Conservation (phyloP, 441 rosid species). For the Rhodomyrtus psidioides region DNA sequence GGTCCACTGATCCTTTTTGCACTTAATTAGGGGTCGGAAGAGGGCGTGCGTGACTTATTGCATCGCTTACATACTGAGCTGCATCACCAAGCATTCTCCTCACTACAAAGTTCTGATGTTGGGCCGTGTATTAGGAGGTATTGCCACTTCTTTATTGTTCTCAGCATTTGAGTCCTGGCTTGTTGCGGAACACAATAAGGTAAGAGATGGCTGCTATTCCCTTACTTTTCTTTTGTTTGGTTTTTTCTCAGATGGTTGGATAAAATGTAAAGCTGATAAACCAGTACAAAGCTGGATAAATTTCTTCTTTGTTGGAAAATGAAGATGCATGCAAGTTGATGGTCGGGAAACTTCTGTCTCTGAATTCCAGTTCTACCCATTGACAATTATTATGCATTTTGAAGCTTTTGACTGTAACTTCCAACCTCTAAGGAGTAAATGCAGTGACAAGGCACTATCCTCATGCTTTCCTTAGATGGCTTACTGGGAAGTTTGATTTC, state of each 20-base stretch:
- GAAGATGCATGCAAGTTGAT: neutral
- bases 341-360: neutral
- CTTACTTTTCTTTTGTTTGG: neutral
- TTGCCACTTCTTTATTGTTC: conserved; percentile 91
- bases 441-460: neutral
- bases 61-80: conserved; percentile 81
- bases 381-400: neutral
- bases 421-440: neutral
- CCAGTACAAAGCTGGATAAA: neutral
- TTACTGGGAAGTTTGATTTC: neutral
- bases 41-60: conserved; percentile 91
- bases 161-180: conserved; percentile 99
- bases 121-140: conserved; percentile 94
- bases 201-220: conserved; percentile 5
- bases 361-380: neutral
- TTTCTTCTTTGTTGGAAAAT: neutral
- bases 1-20: neutral
- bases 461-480: neutral
- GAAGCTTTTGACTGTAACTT: neutral
- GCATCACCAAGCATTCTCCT: conserved; percentile 94
- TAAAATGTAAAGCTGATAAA: neutral
- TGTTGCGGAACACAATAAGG: conserved; percentile 98
- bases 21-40: conserved; percentile 71
- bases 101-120: conserved; percentile 84
- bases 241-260: neutral